Conservation (phyloP, 75 land plant genomes). For the Isoetes taiwanensis region DNA sequence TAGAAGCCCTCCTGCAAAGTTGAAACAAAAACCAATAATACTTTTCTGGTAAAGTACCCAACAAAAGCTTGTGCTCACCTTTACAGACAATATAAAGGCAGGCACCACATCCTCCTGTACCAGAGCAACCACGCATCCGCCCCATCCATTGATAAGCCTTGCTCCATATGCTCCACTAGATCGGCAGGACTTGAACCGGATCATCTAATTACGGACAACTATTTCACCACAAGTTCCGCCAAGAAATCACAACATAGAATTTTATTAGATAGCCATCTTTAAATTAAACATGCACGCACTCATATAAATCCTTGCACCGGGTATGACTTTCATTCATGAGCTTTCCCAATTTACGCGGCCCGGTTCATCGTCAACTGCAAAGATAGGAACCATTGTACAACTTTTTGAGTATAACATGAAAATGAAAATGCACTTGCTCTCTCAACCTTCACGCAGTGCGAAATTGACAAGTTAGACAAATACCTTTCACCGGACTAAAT, state of each 20-base stretch:
- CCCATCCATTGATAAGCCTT: slow-evolving; percentile 99
- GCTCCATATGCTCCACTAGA: slow-evolving; percentile 80
- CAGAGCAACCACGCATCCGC: slow-evolving; percentile 86
- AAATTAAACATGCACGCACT: slow-evolving; percentile 79
- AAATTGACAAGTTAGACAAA: too few relatives aligned
- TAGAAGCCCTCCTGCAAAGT: slow-evolving; percentile 65
- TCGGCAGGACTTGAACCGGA: slow-evolving; percentile 58
- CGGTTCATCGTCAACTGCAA: slow-evolving; percentile 60
- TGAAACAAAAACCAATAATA: neutral
- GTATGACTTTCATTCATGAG: slow-evolving; percentile 94
- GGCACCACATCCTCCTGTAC: slow-evolving; percentile 66
- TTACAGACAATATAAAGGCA: slow-evolving; percentile 71
- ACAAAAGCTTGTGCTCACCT: slow-evolving; percentile 28
- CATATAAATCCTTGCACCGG: slow-evolving; percentile 86
- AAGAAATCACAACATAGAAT: too few relatives aligned
- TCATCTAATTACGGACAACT: slow-evolving; percentile 96
- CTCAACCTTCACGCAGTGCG: too few relatives aligned
- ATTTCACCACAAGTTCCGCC: too few relatives aligned
- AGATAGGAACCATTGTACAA: too few relatives aligned
- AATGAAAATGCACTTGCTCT: too few relatives aligned
- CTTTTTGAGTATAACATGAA: too few relatives aligned
- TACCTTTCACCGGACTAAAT: slow-evolving; percentile 48
- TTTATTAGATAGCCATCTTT: too few relatives aligned
- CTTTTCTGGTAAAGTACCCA: neutral
- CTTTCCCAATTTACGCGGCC: slow-evolving; percentile 57